Conservation (phyloP, 2,329 filamentous ascomycete genomes). For the Aspergillus pseudoglaucus region DNA sequence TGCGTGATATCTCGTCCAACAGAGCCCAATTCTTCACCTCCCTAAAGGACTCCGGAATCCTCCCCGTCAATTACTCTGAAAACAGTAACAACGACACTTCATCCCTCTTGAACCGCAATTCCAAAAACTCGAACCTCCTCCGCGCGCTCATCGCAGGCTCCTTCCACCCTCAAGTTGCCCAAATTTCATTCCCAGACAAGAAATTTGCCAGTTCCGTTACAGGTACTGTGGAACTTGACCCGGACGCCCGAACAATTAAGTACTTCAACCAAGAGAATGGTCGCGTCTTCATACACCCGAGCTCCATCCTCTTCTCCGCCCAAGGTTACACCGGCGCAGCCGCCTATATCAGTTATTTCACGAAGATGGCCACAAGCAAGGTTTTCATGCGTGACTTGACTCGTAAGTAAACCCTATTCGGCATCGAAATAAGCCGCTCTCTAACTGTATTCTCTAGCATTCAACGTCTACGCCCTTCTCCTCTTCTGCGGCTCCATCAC, state of each 20-base stretch:
- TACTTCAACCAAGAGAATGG: conserved; percentile 84
- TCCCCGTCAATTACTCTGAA: conserved; percentile 47
- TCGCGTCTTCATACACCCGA: conserved; percentile 87
- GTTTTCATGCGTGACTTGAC: conserved; percentile 87
- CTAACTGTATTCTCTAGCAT: conserved; percentile 40
- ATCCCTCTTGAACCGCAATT: conserved; percentile 32
- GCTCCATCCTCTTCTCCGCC: conserved; percentile 75
- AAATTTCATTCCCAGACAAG: conserved; percentile 90
- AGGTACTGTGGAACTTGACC: conserved; percentile 86
- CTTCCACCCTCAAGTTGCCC: conserved; percentile 78
- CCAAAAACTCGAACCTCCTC: conserved; percentile 47
- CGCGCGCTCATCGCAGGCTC: conserved; percentile 66
- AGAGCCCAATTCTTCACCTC: conserved; percentile 78
- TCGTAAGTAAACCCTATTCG: conserved; percentile 50
- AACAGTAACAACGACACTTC: conserved; percentile 26
- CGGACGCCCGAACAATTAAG: conserved; percentile 84
- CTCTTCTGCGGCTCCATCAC: conserved; percentile 80
- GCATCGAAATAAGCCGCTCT: not conserved
- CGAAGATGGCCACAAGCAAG: conserved; percentile 85
- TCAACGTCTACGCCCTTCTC: conserved; percentile 82
- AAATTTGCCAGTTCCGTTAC: conserved; percentile 85
- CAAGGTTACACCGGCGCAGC: conserved; percentile 70
- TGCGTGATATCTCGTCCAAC: conserved; percentile 83
- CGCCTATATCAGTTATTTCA: conserved; percentile 82
- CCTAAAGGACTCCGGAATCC: conserved; percentile 77